Conservation (phyloP, 495 filamentous ascomycete genomes). For the Sporormia fimetaria region DNA sequence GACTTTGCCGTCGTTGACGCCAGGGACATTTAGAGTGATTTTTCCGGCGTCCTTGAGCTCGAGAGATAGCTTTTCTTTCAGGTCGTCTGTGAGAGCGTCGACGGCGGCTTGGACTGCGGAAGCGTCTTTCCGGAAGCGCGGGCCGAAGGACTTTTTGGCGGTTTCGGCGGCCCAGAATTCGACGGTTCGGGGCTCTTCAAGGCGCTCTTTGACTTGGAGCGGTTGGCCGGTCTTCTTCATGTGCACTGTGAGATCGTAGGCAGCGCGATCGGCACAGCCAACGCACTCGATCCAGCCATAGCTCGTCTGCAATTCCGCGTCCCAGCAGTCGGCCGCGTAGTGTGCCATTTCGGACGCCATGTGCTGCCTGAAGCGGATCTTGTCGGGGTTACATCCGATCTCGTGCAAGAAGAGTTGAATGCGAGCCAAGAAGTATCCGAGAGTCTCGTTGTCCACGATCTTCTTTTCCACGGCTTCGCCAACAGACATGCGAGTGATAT, state of each 20-base stretch:
- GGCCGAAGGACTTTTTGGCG: constrained; percentile 77
- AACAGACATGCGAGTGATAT: constrained; percentile 48
- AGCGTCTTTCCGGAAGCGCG: constrained; percentile 68
- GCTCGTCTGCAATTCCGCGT: constrained; percentile 66
- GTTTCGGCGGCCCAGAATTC: constrained; percentile 66
- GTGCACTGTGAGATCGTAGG: constrained; percentile 69
- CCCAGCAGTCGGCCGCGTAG: constrained; percentile 78
- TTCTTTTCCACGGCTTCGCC: constrained; percentile 58
- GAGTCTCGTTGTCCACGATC: constrained; percentile 70
- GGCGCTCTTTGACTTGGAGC: constrained; percentile 56
- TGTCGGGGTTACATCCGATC: constrained; percentile 56
- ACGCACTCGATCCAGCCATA: constrained; percentile 84
- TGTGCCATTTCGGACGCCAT: constrained; percentile 79
- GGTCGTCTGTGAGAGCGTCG: constrained; percentile 53
- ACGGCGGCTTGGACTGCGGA: constrained; percentile 62
- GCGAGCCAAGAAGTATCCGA: constrained; percentile 77
- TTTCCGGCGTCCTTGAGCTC: constrained; percentile 55
- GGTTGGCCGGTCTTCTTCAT: constrained; percentile 70
- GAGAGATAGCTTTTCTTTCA: constrained; percentile 56
- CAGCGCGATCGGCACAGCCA: constrained; percentile 72
- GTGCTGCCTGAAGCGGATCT: constrained; percentile 75
- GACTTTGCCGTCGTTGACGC: constrained; percentile 51
- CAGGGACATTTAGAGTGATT: constrained; percentile 54
- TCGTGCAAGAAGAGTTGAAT: constrained; percentile 63
- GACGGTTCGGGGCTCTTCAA: constrained; percentile 53